A percentile compares a stretch with the other conserved stretches of the same genome.
Evolutionary conservation across 306 rosid genomes (phyloP).

Genomic region (Comarum palustre): DNA sequence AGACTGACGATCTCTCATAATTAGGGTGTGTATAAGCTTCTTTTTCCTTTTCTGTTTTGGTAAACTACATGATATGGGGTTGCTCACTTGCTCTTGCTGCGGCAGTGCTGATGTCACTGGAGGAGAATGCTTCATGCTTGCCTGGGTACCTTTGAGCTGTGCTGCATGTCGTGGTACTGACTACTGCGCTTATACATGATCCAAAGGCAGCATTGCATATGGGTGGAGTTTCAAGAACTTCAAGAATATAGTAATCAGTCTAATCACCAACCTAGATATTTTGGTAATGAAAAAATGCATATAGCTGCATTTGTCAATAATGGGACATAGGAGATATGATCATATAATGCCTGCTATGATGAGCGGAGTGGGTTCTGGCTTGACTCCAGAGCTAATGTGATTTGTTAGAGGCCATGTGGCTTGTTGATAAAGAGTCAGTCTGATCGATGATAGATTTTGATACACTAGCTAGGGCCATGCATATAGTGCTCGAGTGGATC

Average conservation of each 20-base stretch:
- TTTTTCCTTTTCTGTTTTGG: not conserved
- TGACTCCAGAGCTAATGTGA: not conserved
- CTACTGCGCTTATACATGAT: not conserved
- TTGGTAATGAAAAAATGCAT: too few relatives aligned
- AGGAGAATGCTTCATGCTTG: slow-evolving; percentile 8
- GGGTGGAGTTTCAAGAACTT: not conserved
- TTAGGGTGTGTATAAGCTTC: not conserved
- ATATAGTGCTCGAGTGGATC: not conserved
- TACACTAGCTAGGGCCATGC: not conserved
- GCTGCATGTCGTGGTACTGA: not conserved
- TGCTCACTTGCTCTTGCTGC: not conserved
- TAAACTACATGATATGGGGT: not conserved
- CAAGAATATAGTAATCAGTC: not conserved
- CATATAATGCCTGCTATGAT: not conserved
- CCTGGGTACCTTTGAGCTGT: not conserved
- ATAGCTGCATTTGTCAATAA: too few relatives aligned
- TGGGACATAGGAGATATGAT: not conserved
- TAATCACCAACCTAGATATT: too few relatives aligned
- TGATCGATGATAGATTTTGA: not conserved
- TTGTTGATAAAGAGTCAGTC: not conserved
- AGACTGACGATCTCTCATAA: not conserved
- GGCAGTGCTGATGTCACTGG: too few relatives aligned
- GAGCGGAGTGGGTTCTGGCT: not conserved
- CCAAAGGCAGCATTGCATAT: not conserved
- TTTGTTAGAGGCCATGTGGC: slow-evolving; percentile 8